phyloP scores from a whole-genome alignment of 371 early-diverging fungal genomes.

The Mycotypha africana region DNA sequence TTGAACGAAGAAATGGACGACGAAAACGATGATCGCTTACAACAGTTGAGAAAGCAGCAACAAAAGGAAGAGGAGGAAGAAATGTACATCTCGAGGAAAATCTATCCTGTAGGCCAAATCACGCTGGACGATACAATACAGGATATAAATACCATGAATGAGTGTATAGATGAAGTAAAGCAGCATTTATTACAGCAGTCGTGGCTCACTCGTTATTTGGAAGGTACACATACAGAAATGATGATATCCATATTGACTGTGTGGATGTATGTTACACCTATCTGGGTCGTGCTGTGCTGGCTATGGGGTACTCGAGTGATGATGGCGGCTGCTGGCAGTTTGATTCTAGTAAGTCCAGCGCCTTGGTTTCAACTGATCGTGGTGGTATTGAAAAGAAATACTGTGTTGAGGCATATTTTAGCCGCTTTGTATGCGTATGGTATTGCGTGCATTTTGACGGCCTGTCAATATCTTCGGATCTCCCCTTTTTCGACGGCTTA shows the following conservation, averaged over 20 bases:
- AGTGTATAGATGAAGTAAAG: slow-evolving; percentile 15
- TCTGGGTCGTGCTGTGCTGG: slow-evolving; percentile 25
- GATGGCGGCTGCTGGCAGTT: slow-evolving; percentile 17
- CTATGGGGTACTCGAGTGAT: slow-evolving; percentile 15
- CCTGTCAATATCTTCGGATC: too few relatives aligned
- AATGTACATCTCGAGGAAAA: slow-evolving; percentile 24
- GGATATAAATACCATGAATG: slow-evolving; percentile 23
- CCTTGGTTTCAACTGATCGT: slow-evolving; percentile 21
- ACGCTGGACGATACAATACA: slow-evolving; percentile 41
- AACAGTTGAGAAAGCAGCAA: slow-evolving; percentile 4
- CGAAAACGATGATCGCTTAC: slow-evolving; percentile 16
- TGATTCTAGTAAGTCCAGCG: slow-evolving; percentile 15
- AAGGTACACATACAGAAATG: slow-evolving; percentile 22
- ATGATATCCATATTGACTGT: slow-evolving; percentile 16
- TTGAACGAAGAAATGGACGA: slow-evolving; percentile 9
- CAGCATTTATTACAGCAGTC: too few relatives aligned
- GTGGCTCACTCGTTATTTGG: slow-evolving; percentile 5
- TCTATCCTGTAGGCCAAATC: slow-evolving; percentile 16
- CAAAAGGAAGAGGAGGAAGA: slow-evolving; percentile 24
- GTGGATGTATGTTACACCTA: slow-evolving; percentile 23
- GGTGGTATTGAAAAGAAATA: slow-evolving; percentile 12
- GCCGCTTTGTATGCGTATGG: slow-evolving; percentile 32
- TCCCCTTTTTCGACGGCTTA: too few relatives aligned
- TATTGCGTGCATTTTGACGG: slow-evolving; percentile 14
- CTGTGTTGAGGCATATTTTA: slow-evolving; percentile 13